Evolutionary conservation across 1,139 yeast genomes (phyloP).

Genomic region (Pichia sp.): DNA sequence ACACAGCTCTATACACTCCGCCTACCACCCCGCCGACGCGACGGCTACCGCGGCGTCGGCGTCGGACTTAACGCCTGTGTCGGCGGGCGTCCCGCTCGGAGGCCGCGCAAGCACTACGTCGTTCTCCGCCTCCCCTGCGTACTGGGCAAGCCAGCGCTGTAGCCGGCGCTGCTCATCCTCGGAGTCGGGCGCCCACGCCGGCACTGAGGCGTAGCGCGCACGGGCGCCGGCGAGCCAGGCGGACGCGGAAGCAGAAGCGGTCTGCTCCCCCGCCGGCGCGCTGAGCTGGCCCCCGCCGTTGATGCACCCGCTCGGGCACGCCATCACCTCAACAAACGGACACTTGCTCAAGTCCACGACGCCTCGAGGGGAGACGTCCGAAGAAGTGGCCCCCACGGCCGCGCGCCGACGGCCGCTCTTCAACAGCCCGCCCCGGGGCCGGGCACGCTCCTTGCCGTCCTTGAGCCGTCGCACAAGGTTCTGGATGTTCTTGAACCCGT

Average conservation of each 20-base stretch:
- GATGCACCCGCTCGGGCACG: constrained; percentile 96
- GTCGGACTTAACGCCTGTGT: not conserved
- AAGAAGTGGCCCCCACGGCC: constrained; percentile 18
- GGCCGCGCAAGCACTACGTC: not conserved
- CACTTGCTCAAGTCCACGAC: constrained; percentile 54
- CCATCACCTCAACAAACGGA: constrained; percentile 93
- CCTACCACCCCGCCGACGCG: not conserved
- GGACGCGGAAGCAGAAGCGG: too few relatives aligned
- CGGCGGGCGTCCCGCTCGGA: not conserved
- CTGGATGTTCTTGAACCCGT: constrained; percentile 93
- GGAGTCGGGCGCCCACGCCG: not conserved
- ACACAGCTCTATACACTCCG: too few relatives aligned
- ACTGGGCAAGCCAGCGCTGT: not conserved
- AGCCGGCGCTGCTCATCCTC: not conserved
- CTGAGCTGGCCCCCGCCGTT: constrained; percentile 94
- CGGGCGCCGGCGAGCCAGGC: not conserved
- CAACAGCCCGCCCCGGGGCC: constrained; percentile 25
- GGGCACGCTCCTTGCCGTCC: constrained; percentile 8
- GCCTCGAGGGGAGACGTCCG: constrained; percentile 18
- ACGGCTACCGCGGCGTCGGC: not conserved
- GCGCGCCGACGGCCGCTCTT: constrained; percentile 19
- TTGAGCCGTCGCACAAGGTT: constrained; percentile 82
- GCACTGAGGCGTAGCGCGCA: not conserved
- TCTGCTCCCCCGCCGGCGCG: constrained; percentile 12
- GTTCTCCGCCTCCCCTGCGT: not conserved